phyloP scores from a whole-genome alignment of 2,329 filamentous ascomycete species.

The Colletotrichum sp. region DNA sequence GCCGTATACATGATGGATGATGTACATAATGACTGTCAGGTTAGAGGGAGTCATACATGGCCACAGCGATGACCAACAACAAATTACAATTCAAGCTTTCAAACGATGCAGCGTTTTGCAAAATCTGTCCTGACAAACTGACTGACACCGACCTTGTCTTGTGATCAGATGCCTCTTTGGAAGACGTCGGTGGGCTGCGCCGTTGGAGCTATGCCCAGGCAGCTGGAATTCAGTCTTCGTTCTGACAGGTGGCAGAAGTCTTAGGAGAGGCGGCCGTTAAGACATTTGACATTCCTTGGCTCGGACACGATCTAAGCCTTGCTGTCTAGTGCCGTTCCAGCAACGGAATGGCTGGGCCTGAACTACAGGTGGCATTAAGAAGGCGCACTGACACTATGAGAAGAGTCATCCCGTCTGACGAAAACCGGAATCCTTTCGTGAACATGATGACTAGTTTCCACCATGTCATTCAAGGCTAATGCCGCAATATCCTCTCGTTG shows the following conservation, averaged over 20 bases:
- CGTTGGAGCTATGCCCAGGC: neutral
- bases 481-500: neutral
- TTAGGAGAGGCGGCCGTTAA: neutral
- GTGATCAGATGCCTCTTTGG: neutral
- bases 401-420: neutral
- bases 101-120: neutral
- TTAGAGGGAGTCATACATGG: slow-evolving; percentile 18
- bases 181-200: neutral
- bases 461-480: neutral
- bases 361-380: neutral
- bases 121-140: neutral
- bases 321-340: neutral
- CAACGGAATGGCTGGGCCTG: neutral
- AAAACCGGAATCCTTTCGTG: neutral
- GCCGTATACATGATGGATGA: slow-evolving; percentile 20
- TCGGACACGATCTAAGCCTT: neutral
- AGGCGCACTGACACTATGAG: neutral
- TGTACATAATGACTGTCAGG: slow-evolving; percentile 19
- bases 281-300: neutral
- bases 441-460: neutral
- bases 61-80: neutral
- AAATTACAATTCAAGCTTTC: neutral
- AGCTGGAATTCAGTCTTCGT: neutral
- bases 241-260: neutral
- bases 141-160: neutral